Evolutionary conservation across 441 rosid species (phyloP).

Genomic region (Populus tomentosa): DNA sequence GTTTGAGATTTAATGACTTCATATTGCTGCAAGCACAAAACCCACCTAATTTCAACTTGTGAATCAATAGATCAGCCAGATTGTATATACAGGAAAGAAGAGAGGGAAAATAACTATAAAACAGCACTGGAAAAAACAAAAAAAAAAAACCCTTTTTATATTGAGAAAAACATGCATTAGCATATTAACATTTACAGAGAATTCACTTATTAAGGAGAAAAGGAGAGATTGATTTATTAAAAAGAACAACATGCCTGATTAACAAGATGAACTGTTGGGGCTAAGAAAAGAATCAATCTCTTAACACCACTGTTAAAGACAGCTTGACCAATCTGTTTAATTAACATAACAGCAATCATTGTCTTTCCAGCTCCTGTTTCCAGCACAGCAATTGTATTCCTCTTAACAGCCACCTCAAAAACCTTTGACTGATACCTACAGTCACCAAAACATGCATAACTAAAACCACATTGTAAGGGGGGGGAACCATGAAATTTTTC

Average conservation of each 20-base stretch:
- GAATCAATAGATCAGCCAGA: constrained; percentile 3
- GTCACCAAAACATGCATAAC: constrained; percentile 3
- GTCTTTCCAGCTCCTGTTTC: constrained; percentile 71
- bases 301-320: constrained; percentile 32
- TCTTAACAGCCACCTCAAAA: constrained; percentile 63
- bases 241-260: constrained; percentile 45
- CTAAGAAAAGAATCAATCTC: constrained; percentile 64
- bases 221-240: neutral
- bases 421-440: constrained; percentile 55
- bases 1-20: constrained; percentile 43
- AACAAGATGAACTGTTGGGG: constrained; percentile 80
- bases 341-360: constrained; percentile 63
- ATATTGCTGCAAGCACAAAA: constrained; percentile 58
- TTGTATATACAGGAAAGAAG: neutral
- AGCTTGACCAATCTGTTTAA: constrained; percentile 38
- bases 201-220: neutral
- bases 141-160: neutral
- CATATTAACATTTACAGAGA: neutral
- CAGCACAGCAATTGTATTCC: constrained; percentile 72
- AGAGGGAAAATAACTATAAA: neutral
- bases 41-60: neutral
- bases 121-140: neutral
- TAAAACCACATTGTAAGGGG: neutral
- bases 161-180: neutral
- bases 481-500: neutral